Evolutionary conservation across 2,329 filamentous ascomycete genomes (phyloP), one percentile per base, ranked within the genome.

Genomic region (Talaromyces verruculosus): DNA sequence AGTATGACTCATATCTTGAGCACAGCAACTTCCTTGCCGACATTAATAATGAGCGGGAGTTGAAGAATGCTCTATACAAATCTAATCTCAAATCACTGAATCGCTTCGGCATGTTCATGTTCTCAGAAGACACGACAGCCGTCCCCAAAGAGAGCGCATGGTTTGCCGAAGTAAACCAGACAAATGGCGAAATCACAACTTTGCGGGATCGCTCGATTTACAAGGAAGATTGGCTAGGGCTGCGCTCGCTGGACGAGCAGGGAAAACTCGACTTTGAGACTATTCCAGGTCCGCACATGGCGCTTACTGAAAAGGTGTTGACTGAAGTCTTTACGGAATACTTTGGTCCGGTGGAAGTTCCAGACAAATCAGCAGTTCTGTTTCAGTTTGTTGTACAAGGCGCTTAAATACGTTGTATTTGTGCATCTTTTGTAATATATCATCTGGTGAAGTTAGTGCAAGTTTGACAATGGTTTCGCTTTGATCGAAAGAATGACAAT

Each of bases 11-110:
- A 35, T 99, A 98, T 75, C 85, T 98, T 22, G 87, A 89, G 70
- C 77, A 87, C 75, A 95, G 91, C 72, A 94, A 93, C 76, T 97
- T 96, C 78, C 83, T 99, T 8, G 95, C 94, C 10, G 94, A 98
- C 75, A 89, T 98, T 80, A 99, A 99, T 80, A 98, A 98, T 77
- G 95, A 99, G 85, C 85, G 93, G 11, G 73, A 64, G 22, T 68
- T 81, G 64, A 96, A 96, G 85, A 97, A 93, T 73, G 73, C 79
- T 41, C 84, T 80, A 13, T 99, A 98, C 78, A 88, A 85, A 75
- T 78, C 85, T 71, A 91, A 94, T 74, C 71, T 99, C 58, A 84
- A 84, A 7, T 78, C 73, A 39, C 76, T 99, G 75, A 86, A 91
- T 72, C 90, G 89, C 71, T 90, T 98, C 69, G 92, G 91, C 69